phyloP scores from a whole-genome alignment of 768 basidiomycete species.

The Xerocomellus chrysenteron region DNA sequence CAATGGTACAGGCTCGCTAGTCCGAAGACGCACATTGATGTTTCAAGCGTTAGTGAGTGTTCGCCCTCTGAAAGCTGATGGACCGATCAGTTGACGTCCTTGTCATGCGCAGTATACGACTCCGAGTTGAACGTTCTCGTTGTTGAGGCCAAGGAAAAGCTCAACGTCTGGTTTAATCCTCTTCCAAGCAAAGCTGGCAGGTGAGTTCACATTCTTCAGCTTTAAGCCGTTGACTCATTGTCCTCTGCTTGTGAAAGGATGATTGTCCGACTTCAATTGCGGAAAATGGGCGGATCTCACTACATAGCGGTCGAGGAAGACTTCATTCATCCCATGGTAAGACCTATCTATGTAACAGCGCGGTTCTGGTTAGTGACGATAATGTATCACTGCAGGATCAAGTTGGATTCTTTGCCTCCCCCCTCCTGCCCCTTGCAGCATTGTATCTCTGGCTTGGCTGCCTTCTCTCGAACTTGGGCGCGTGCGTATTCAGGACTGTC shows the following conservation, averaged over 20 bases:
- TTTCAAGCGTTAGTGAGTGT: conserved; percentile 46
- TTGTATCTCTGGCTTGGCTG: conserved; percentile 20
- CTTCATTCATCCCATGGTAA: conserved; percentile 54
- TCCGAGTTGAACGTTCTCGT: conserved; percentile 38
- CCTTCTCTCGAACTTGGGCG: conserved; percentile 23
- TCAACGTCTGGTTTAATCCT: conserved; percentile 46
- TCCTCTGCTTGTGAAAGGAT: conserved; percentile 34
- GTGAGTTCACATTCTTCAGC: conserved; percentile 32
- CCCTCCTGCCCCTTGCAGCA: conserved; percentile 16
- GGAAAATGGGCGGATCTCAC: conserved; percentile 38
- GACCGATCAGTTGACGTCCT: background rate
- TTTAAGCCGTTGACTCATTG: background rate
- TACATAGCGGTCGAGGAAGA: conserved; percentile 59
- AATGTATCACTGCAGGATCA: conserved; percentile 16
- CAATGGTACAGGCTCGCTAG: conserved; percentile 71
- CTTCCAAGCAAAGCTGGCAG: conserved; percentile 45
- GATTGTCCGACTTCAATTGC: conserved; percentile 51
- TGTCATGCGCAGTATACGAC: conserved; percentile 47
- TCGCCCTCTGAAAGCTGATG: background rate
- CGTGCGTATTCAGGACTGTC: conserved; percentile 19
- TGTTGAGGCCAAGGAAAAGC: conserved; percentile 49
- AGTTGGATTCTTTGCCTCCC: conserved; percentile 21
- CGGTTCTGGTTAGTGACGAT: background rate
- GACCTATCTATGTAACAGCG: background rate
- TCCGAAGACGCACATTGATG: conserved; percentile 43